Base-by-base conservation (phyloP, 352 stramenopile genomes). In the Phytopythium litorale region DNA sequence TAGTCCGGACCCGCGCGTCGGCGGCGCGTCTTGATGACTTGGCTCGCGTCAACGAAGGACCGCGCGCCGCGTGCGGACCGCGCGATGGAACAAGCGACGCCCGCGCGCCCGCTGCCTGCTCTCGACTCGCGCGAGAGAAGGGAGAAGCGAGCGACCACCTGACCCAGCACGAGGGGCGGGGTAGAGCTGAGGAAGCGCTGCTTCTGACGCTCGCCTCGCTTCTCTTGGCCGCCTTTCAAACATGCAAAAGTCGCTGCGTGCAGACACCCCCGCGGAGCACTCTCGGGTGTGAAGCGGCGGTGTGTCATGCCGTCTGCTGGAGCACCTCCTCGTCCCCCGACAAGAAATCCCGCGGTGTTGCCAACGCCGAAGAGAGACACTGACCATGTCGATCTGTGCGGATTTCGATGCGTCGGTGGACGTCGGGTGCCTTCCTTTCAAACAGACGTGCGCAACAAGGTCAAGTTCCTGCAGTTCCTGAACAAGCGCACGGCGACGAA, bases 401-500 rank as follows among this genome's bases (percentile, higher is more conserved):
- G 46, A 52, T 52, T 52, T 52, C 46, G 46, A 52, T 52, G 37
- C 28, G 37, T 51, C 25, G 37, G 54, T 9, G 13, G 54, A 38
- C 28, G 46, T 60, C 42, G 33, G 15, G 55, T 64, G 49, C 70
- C 52, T 74, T 67, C 49, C 6, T 64, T 71, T 55, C 55, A 68
- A 74, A 46, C 84, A 97, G 89, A 97, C 73, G 84, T 96, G 75
- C 89, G 94, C 81, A 98, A 98, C 84, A 97, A 97, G 84, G 78
- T 98, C 76, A 99, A 99, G 83, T 99, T 98, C 85, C 81, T 98
- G 65, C 91, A 99, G 77, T 99, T 99, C 87, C 91, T 98, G 75
- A 97, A 98, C 73, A 99, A 99, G 87, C 88, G 90, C 78, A 98
- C 95, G 70, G 98, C 98, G 75, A 99, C 97, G 56, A 99, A 99